Conservation (phyloP, 176 grass and related monocot genomes). For the Olyra latifolia region DNA sequence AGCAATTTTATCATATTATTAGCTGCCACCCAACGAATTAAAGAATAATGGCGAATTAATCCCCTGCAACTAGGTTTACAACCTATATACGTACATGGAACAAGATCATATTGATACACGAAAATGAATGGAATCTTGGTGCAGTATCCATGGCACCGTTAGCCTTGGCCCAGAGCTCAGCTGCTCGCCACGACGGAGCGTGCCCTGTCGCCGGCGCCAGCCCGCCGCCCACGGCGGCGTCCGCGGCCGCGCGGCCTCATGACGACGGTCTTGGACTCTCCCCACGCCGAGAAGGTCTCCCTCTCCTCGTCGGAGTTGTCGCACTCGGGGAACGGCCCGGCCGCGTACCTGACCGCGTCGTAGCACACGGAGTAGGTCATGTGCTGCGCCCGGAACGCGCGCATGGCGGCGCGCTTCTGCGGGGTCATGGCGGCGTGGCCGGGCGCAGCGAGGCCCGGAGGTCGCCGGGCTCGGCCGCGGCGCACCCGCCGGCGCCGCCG, state of each 20-base stretch:
- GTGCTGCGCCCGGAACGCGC: constrained; percentile 52
- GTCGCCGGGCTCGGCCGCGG: constrained; percentile 1
- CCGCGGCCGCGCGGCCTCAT: constrained; percentile 43
- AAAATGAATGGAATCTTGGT: background rate
- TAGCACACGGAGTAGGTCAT: constrained; percentile 90
- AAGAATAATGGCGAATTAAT: constrained; percentile 37
- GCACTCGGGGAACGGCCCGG: constrained; percentile 73
- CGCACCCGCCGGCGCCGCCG: constrained; percentile 1
- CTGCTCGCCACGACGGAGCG: constrained; percentile 24
- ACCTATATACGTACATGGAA: constrained; percentile 18
- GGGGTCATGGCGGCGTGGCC: constrained; percentile 66
- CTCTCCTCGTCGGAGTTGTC: constrained; percentile 60
- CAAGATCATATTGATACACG: background rate
- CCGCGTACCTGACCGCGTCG: constrained; percentile 62
- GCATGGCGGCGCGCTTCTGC: constrained; percentile 72
- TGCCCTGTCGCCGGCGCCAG: background rate
- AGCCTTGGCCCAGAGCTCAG: background rate
- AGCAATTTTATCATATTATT: constrained; percentile 28
- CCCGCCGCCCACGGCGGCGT: constrained; percentile 36
- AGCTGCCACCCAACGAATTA: constrained; percentile 48
- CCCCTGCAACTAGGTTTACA: constrained; percentile 40
- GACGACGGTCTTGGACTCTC: constrained; percentile 75
- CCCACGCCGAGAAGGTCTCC: constrained; percentile 64
- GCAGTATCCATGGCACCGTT: background rate
- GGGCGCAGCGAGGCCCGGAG: constrained; percentile 48